phyloP scores from a whole-genome alignment of 2,329 filamentous ascomycete species.

The Trichophyton schoenleinii region DNA sequence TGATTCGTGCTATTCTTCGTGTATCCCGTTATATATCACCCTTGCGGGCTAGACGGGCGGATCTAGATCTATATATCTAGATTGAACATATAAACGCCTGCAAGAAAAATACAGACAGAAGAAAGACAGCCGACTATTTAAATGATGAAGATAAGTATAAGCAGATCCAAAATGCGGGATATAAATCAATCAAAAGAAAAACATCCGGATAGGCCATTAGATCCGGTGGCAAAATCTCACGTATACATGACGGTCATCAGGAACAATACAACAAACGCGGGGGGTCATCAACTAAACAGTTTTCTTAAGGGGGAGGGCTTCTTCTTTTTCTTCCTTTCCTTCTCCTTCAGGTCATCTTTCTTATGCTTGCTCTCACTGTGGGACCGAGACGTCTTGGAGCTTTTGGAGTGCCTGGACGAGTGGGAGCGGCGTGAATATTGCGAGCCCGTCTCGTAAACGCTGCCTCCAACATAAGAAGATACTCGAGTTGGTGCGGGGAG shows the following conservation, averaged over 20 bases:
- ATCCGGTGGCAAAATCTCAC: neutral
- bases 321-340: conserved; percentile 10
- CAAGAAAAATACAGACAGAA: neutral
- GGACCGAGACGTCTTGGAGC: conserved; percentile 5
- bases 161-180: neutral
- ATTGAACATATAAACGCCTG: neutral
- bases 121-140: neutral
- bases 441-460: conserved; percentile 4
- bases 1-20: neutral
- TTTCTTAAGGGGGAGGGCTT: conserved; percentile 9
- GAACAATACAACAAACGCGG: neutral
- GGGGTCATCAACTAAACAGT: neutral
- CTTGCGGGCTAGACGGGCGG: neutral
- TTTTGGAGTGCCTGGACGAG: conserved; percentile 8
- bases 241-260: neutral
- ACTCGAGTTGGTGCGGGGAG: neutral
- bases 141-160: neutral
- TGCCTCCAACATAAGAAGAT: neutral
- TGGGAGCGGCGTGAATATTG: conserved; percentile 8
- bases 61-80: conserved; percentile 2
- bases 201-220: neutral
- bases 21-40: neutral
- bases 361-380: conserved; percentile 2
- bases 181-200: neutral
- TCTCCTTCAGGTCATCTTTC: conserved; percentile 10